Percentiles rank a stretch among this genome's conserved stretches.
phyloP scores from a whole-genome alignment of 2,329 filamentous ascomycete species.

The Penicillium sp. region DNA sequence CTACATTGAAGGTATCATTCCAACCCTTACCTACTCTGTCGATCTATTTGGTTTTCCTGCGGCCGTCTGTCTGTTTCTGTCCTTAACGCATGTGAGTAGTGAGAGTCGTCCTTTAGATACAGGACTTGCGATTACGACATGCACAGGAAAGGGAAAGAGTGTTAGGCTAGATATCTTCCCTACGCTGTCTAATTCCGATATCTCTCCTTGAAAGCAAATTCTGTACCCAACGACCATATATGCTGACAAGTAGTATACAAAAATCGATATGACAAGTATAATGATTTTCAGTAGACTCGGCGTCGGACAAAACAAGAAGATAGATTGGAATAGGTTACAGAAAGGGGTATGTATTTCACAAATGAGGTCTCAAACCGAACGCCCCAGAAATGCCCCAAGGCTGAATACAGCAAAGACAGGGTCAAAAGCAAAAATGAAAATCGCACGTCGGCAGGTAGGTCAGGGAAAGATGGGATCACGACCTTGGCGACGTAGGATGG shows the following conservation, averaged over 20 bases:
- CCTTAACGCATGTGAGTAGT: neutral
- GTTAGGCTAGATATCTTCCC: neutral
- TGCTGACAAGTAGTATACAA: slow-evolving; percentile 1
- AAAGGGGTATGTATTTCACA: neutral
- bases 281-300: too few relatives aligned
- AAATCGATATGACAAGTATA: neutral
- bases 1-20: neutral
- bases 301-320: neutral
- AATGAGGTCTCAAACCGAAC: slow-evolving; percentile 22
- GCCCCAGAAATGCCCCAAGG: slow-evolving; percentile 25
- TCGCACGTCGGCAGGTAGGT: neutral
- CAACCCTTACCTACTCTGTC: neutral
- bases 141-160: neutral
- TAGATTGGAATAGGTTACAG: neutral
- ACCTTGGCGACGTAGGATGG: slow-evolving; percentile 42
- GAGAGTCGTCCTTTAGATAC: neutral
- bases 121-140: neutral
- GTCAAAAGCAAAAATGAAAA: slow-evolving; percentile 5
- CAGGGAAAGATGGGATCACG: neutral
- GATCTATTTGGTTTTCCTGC: neutral
- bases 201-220: neutral
- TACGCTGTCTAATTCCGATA: neutral
- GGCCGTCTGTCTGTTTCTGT: neutral
- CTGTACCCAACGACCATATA: neutral
- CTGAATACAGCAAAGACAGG: slow-evolving; percentile 14